Conservation (phyloP, 2,329 filamentous ascomycete genomes). For the Zasmidium citrigriseum region DNA sequence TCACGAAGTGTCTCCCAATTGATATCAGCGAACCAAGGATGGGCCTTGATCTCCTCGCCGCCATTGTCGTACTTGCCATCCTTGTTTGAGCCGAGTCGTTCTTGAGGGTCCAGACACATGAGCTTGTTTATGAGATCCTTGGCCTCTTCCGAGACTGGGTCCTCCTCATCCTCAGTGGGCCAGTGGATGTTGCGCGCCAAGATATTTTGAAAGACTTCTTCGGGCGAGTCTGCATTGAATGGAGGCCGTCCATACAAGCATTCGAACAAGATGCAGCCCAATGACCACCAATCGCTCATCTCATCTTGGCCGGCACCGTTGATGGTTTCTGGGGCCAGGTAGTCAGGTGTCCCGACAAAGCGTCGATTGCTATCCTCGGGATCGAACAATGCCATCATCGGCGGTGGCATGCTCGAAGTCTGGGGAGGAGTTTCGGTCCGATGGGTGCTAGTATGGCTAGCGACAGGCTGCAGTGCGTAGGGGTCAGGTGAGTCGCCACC, state of each 20-base stretch:
- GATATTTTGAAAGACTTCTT: constrained; percentile 97
- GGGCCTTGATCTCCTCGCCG: constrained; percentile 85
- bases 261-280: constrained; percentile 98
- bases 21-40: constrained; percentile 83
- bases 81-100: constrained; percentile 81
- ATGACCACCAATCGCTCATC: constrained; percentile 99
- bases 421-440: constrained; percentile 58
- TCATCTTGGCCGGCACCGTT: constrained; percentile 94
- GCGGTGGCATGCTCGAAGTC: constrained; percentile 77
- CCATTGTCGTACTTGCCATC: constrained; percentile 81
- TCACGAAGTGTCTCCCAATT: constrained; percentile 92
- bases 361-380: constrained; percentile 89
- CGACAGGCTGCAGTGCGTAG: constrained; percentile 62
- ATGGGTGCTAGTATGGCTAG: constrained; percentile 49
- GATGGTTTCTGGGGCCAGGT: constrained; percentile 94
- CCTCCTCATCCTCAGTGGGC: constrained; percentile 79
- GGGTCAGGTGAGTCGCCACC: constrained; percentile 75
- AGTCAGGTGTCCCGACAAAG: constrained; percentile 96
- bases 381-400: constrained; percentile 90
- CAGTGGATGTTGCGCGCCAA: constrained; percentile 85
- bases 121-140: constrained; percentile 93
- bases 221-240: constrained; percentile 86
- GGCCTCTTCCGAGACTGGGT: constrained; percentile 76
- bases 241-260: constrained; percentile 92
- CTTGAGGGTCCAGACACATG: constrained; percentile 78